Conservation (phyloP, 2,329 filamentous ascomycete genomes). For the Alternaria tenuissima region DNA sequence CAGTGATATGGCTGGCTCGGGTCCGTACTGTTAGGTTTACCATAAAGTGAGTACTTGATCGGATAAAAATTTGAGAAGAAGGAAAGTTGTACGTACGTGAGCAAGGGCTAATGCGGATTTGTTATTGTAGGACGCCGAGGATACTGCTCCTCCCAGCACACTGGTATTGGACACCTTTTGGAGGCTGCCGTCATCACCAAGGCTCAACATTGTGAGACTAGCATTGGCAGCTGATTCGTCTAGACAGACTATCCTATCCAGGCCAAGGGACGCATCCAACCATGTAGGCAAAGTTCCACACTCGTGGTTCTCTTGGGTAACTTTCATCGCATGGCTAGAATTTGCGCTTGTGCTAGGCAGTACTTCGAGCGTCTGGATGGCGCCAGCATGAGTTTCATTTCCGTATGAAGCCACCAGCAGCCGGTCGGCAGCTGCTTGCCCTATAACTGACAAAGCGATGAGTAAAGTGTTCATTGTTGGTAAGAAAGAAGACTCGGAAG, state of each 20-base stretch:
- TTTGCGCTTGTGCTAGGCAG: not conserved
- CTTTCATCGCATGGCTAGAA: slow-evolving; percentile 48
- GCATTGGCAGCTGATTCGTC: slow-evolving; percentile 67
- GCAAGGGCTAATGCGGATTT: slow-evolving; percentile 50
- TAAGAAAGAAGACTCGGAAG: not conserved
- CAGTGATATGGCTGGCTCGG: slow-evolving; percentile 47
- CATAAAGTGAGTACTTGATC: not conserved
- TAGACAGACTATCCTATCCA: slow-evolving; percentile 65
- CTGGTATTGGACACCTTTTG: slow-evolving; percentile 44
- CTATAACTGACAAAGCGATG: slow-evolving; percentile 24
- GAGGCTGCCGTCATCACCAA: slow-evolving; percentile 48
- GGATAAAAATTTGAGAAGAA: not conserved
- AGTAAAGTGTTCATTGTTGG: slow-evolving; percentile 17
- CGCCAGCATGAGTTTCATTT: slow-evolving; percentile 38
- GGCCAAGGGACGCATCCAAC: slow-evolving; percentile 64
- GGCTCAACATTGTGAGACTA: slow-evolving; percentile 19
- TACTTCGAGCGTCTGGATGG: slow-evolving; percentile 51
- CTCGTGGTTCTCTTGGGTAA: slow-evolving; percentile 54
- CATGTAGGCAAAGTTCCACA: slow-evolving; percentile 67
- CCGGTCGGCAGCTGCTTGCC: slow-evolving; percentile 19
- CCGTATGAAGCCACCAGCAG: slow-evolving; percentile 57
- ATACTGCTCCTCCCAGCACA: slow-evolving; percentile 53
- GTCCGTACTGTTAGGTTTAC: slow-evolving; percentile 46
- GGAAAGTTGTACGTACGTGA: slow-evolving; percentile 14
- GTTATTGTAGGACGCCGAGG: slow-evolving; percentile 53